Evolutionary conservation across 2,329 filamentous ascomycete genomes (phyloP), one percentile per base, ranked within the genome.

Genomic region (Hypoxylon sp.): DNA sequence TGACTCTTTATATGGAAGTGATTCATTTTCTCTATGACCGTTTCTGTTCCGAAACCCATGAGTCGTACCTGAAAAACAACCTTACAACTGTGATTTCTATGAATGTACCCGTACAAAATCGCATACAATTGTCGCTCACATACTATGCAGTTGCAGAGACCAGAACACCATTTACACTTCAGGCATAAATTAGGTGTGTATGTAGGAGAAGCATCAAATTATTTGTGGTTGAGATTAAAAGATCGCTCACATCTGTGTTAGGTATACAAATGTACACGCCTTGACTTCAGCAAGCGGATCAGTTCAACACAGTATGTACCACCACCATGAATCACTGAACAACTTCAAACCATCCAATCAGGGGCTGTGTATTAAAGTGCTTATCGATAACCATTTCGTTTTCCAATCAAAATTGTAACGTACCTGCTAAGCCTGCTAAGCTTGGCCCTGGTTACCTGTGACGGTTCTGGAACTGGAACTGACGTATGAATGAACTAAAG

Each of bases 381-480:
- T 61, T 65, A 65, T 65, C 22, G 36, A 44, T 60, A 52, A 28
- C 20, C 28, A 30, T 48, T 46, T 60, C 28, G 22, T 48, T 46
- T 60, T 53, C 40, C 16, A 40, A 40, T 20, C 1, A 40, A 20
- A 40, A 20, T 14, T 11, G 7, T 22, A 16, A 48, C 16, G 50
- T 42, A 53, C 28, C 40, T 28, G 40, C 20, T 32, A 33, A 33
- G 30, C 30, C 11, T 42, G 54, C 54, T 46, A 56, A 56, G 22
- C 26, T 61, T 53, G 50, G 52, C 48, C 26, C 52, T 45, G 57
- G 61, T 65, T 22, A 36, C 45, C 40, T 38, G 51, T 33, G 32
- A 61, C 24, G 24, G 53, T 59, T 59, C 57, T 60, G 63, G 62
- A 65, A 60, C 57, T 60, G 63, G 62, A 65, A 60, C 54, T 68